phyloP scores from a whole-genome alignment of 768 basidiomycete species.

The Boletales sp. region DNA sequence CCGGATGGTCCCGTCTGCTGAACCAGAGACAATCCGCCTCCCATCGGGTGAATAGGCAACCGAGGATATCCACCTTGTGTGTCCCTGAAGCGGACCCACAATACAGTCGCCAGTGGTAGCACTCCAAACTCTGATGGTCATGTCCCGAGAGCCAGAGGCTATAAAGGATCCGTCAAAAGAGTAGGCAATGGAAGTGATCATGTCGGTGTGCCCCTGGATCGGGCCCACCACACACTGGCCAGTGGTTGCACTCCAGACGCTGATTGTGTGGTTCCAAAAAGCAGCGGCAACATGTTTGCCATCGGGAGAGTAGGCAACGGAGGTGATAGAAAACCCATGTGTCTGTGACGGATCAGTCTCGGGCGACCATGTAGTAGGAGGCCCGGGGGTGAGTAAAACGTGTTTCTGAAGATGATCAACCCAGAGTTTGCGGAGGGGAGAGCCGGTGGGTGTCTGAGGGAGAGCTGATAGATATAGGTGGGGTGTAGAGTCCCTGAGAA shows the following conservation, averaged over 20 bases:
- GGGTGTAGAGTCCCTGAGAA: constrained; percentile 1
- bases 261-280: background rate
- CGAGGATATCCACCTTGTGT: background rate
- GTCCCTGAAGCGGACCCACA: background rate
- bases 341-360: background rate
- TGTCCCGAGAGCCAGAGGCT: background rate
- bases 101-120: background rate
- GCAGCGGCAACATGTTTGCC: background rate
- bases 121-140: background rate
- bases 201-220: background rate
- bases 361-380: background rate
- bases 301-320: background rate
- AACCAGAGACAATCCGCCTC: background rate
- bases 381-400: background rate
- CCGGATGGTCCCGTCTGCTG: background rate
- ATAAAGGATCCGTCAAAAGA: background rate
- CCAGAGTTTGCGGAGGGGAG: background rate
- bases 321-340: background rate
- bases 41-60: background rate
- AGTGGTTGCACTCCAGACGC: background rate
- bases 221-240: background rate
- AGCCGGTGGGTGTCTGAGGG: background rate
- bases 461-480: constrained; percentile 1
- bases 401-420: background rate
- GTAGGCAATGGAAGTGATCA: background rate